Evolutionary conservation across 805 yeast species (phyloP), one percentile per base, ranked within the genome.

Genomic region (Candida michaelii): DNA sequence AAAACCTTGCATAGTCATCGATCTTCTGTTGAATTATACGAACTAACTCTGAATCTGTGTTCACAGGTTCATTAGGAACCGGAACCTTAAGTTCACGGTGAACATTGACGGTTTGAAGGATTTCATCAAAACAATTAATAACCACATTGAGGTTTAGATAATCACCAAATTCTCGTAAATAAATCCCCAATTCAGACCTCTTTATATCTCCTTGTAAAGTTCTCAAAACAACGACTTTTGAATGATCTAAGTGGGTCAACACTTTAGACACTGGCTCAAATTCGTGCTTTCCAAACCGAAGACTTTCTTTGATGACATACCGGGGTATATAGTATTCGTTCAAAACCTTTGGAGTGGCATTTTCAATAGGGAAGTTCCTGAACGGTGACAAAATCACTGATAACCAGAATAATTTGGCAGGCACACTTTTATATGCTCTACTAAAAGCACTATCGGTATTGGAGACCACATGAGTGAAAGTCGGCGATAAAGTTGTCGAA

Each of bases 271-370:
- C 76, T 13, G 67, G 61, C 2, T 75, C 82, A 13, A 79, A 77
- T 34, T 79, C 83, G 36, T 62, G 65, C 41, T 74, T 73, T 6
- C 89, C 80, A 43, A 79, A 71, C 55, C 85, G 83, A 25, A 90
- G 59, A 0, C 95, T 91, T 45, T 85, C 89, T 50, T 78, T 74
- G 24, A 86, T 60, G 7, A 85, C 72, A 27, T 74, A 52, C 34
- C 73, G 77, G 1, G 75, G 64, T 1, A 80, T 82, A 39, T 59
- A 62, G 5, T 48, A 51, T 7, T 39, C 59, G 55, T 36, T 61
- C 33, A 44, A 53, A 47, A 71, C 74, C 44, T 63, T 69, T n/a
- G 63, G 53, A 43, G 63, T 69, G n/a, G 63, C 55, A n/a, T 55
- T 51, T 2, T 74, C 67, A 17, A 52, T 52, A 11, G 66, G 40